Percentiles rank a stretch among this genome's conserved stretches.
phyloP scores from a whole-genome alignment of 371 early-diverging fungal species.

The Syncephalastrum contaminatum region DNA sequence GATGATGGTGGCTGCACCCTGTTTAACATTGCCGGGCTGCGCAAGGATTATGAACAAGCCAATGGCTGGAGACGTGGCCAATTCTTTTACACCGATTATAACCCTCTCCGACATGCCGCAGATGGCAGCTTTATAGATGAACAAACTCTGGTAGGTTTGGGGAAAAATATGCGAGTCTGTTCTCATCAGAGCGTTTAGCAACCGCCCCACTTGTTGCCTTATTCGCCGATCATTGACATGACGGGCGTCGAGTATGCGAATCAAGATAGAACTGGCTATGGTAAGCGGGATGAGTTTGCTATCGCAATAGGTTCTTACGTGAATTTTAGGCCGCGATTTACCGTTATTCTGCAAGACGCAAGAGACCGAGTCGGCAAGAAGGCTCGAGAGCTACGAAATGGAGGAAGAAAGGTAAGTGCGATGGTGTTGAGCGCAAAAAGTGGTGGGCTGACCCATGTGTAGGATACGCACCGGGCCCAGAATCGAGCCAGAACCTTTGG shows the following conservation, averaged over 20 bases:
- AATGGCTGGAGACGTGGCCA: conserved; percentile 67
- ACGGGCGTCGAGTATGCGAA: conserved; percentile 68
- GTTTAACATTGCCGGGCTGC: conserved; percentile 62
- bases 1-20: conserved; percentile 69
- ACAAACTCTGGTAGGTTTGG: conserved; percentile 45
- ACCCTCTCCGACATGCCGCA: conserved; percentile 59
- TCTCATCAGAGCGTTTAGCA: conserved; percentile 21
- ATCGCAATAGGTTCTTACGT: neutral
- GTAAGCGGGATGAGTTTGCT: conserved; percentile 13
- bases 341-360: conserved; percentile 51
- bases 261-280: conserved; percentile 63
- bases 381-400: conserved; percentile 40
- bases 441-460: neutral
- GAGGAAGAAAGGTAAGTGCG: conserved; percentile 47
- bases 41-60: conserved; percentile 59
- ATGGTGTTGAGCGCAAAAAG: too few species aligned
- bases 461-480: too few species aligned
- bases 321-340: conserved; percentile 34
- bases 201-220: conserved; percentile 66
- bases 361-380: conserved; percentile 43
- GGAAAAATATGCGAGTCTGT: neutral
- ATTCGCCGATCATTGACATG: conserved; percentile 64
- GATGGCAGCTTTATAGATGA: conserved; percentile 75
- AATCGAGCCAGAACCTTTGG: conserved; percentile 21
- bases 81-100: conserved; percentile 74